Evolutionary conservation across 495 filamentous ascomycete genomes (phyloP), one percentile per base, ranked within the genome.

Genomic region (Daldinia decipiens): DNA sequence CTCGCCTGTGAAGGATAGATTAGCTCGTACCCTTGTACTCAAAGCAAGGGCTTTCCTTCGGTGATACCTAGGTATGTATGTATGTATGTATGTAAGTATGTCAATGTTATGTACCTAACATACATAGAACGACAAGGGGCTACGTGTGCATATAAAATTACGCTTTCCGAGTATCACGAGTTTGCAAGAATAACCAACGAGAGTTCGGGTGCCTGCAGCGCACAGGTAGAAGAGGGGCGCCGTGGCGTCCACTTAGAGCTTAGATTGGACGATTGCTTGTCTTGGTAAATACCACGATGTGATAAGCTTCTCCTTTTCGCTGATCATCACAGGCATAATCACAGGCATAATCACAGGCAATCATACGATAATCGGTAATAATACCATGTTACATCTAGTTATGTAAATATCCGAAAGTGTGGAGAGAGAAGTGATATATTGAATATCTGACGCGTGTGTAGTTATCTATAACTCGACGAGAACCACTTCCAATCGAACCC

Each of bases 391-490:
- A 47, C 43, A 47, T 47, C 43, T 11, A n/a, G n/a, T n/a, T n/a
- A n/a, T n/a, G n/a, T n/a, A 47, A 47, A 47, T 47, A 24, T 21
- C 43, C 43, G 43, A 47, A 47, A 21, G 17, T 17, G 39, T 47
- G 54, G 0, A 24, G 60, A 60, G 75, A 72, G 73, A 69, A 72
- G 69, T 74, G 73, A 76, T 74, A 60, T 70, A 74, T 73, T 76
- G 62, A 72, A 64, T 65, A 60, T 53, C 64, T 47, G 65, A 61
- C 67, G 51, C 57, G 66, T 71, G 52, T 63, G 58, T 52, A 53
- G 39, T 67, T 56, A 74, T 76, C 70, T 77, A 75, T 76, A 78
- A 72, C 62, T 73, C 67, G 58, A 67, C 56, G 67, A 50, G 60
- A 47, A 69, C 64, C 62, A 66, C 68, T 67, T 72, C 65, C 63